A percentile compares a stretch with the other conserved stretches of the same genome.
These are phyloP conservation scores for Cercospora nicotianae DNA, from an alignment of 2,329 filamentous ascomycete genomes.

Conservation along the genomic window DNA sequence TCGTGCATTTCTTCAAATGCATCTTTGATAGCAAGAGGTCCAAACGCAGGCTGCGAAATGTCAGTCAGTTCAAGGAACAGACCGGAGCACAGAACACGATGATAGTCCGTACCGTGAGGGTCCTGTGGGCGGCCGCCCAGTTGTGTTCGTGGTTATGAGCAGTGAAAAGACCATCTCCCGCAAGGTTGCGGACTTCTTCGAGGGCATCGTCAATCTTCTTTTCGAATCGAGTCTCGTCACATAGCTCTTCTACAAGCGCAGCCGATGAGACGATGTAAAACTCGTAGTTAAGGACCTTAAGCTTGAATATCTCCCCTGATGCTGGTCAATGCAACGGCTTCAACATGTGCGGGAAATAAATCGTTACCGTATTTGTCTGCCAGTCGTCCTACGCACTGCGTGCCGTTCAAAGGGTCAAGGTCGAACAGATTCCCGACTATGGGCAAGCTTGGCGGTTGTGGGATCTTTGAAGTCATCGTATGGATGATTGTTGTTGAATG, in stretches of 20 bases:
- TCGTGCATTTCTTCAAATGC: slow-evolving; percentile 58
- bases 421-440: slow-evolving; percentile 65
- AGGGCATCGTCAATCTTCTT: slow-evolving; percentile 58
- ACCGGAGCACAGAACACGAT: too few relatives aligned
- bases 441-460: slow-evolving; percentile 62
- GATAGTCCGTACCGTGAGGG: slow-evolving; percentile 29
- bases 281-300: slow-evolving; percentile 17
- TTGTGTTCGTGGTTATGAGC: slow-evolving; percentile 42
- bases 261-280: slow-evolving; percentile 18
- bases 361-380: slow-evolving; percentile 24
- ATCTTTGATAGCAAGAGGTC: slow-evolving; percentile 63
- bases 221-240: slow-evolving; percentile 51
- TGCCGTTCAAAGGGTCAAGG: slow-evolving; percentile 59
- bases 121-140: slow-evolving; percentile 44
- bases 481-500: not conserved
- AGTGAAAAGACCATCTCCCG: slow-evolving; percentile 47
- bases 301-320: slow-evolving; percentile 20
- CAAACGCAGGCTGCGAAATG: slow-evolving; percentile 59
- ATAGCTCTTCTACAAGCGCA: slow-evolving; percentile 42
- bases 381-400: slow-evolving; percentile 57
- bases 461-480: slow-evolving; percentile 47
- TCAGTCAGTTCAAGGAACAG: too few relatives aligned
- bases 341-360: not conserved
- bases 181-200: slow-evolving; percentile 58
- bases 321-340: not conserved